Percentiles rank a stretch among this genome's conserved stretches.
Conservation (phyloP, 2,329 filamentous ascomycete genomes). For the Dactylonectria macrodidyma region DNA sequence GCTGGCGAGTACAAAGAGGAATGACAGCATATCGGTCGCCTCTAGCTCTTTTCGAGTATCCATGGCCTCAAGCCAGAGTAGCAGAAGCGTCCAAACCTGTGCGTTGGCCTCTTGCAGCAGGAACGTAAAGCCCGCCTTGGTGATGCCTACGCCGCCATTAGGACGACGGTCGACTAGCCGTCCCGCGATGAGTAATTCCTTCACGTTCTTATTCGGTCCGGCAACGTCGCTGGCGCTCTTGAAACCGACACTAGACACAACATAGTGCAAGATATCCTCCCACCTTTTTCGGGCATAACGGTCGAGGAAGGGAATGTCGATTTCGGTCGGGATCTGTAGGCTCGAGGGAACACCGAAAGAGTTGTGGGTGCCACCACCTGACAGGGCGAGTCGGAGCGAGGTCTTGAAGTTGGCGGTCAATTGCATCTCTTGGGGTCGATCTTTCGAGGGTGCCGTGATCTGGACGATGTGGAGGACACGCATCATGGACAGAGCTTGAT, state of each 20-base stretch:
- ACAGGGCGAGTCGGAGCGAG: conserved; percentile 88
- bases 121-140: conserved; percentile 94
- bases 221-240: conserved; percentile 62
- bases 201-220: conserved; percentile 82
- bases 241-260: conserved; percentile 83
- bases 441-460: conserved; percentile 72
- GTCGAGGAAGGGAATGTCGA: conserved; percentile 83
- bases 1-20: conserved; percentile 95
- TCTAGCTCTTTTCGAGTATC: conserved; percentile 77
- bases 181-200: conserved; percentile 85
- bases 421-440: conserved; percentile 78
- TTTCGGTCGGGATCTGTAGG: conserved; percentile 71
- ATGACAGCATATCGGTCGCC: conserved; percentile 93
- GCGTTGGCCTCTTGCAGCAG: conserved; percentile 95
- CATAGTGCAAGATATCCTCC: conserved; percentile 96
- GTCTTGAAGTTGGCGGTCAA: conserved; percentile 87
- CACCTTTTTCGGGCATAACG: conserved; percentile 89
- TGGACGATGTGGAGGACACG: conserved; percentile 89
- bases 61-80: conserved; percentile 92
- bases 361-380: conserved; percentile 86
- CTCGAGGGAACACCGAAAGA: conserved; percentile 92
- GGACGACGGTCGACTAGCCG: conserved; percentile 79
- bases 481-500: conserved; percentile 86
- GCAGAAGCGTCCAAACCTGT: conserved; percentile 95
- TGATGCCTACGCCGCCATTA: conserved; percentile 83